Evolutionary conservation across 768 basidiomycete genomes (phyloP).

Genomic region (Russula sp.): DNA sequence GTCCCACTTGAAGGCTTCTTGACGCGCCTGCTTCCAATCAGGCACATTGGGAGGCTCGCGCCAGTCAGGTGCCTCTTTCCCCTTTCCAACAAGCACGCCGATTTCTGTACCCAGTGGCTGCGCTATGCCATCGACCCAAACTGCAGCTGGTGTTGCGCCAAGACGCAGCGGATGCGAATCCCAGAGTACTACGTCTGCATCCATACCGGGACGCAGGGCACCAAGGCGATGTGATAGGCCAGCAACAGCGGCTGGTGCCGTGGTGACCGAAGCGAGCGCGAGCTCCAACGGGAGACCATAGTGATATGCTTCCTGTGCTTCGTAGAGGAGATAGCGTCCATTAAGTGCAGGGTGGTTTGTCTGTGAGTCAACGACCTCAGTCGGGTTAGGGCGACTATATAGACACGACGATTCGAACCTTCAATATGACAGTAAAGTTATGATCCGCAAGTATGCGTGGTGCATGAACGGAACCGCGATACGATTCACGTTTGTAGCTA

Average conservation of each 20-base stretch:
- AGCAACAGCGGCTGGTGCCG: constrained; percentile 59
- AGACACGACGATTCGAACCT: constrained; percentile 35
- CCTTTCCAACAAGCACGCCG: constrained; percentile 17
- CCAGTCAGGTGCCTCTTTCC: constrained; percentile 22
- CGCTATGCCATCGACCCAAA: constrained; percentile 72
- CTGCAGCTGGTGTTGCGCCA: constrained; percentile 65
- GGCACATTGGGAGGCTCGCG: constrained; percentile 39
- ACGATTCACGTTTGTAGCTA: constrained; percentile 75
- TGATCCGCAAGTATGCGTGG: constrained; percentile 63
- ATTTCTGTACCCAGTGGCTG: constrained; percentile 44
- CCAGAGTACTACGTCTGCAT: constrained; percentile 66
- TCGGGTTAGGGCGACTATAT: background rate
- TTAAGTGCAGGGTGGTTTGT: constrained; percentile 61
- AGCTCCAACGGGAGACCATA: constrained; percentile 66
- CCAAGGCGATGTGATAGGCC: constrained; percentile 82
- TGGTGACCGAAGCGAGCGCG: constrained; percentile 70
- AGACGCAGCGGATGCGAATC: constrained; percentile 67
- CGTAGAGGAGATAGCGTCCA: constrained; percentile 70
- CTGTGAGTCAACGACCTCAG: constrained; percentile 28
- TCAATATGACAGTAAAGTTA: constrained; percentile 66
- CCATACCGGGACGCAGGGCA: constrained; percentile 35
- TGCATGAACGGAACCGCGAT: constrained; percentile 73
- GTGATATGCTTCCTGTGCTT: constrained; percentile 79
- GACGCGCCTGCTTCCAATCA: constrained; percentile 53
- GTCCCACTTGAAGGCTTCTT: constrained; percentile 47